phyloP scores from a whole-genome alignment of 1,284 basidiomycete genomes.

The Schizopora paradoxa region DNA sequence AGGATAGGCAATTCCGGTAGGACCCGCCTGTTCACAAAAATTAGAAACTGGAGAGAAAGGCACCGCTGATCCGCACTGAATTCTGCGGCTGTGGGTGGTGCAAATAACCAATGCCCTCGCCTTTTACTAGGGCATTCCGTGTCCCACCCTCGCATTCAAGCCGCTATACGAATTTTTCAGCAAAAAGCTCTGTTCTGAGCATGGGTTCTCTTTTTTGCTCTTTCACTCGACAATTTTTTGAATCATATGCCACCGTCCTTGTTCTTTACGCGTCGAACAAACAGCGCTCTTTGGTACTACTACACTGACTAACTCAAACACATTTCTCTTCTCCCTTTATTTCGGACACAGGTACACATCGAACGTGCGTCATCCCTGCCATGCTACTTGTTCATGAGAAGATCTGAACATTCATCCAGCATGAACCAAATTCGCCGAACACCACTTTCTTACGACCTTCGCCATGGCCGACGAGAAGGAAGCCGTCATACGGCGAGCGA shows the following conservation, averaged over 20 bases:
- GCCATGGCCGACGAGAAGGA: slow-evolving; percentile 9
- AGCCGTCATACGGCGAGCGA: slow-evolving; percentile 11
- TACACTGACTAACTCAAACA: no score
- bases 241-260: no score
- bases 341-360: no score
- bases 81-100: slow-evolving; percentile 44
- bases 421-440: no score
- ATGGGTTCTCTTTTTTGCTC: not conserved
- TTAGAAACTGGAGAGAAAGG: not conserved
- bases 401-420: no score
- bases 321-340: no score
- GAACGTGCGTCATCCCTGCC: no score
- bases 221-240: not conserved
- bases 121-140: slow-evolving; percentile 69
- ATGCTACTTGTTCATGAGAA: no score
- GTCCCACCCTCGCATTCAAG: slow-evolving; percentile 41
- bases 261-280: no score
- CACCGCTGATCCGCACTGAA: not conserved
- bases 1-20: no score
- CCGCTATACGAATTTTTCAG: slow-evolving; percentile 50
- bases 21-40: no score
- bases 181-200: slow-evolving; percentile 2
- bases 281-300: no score
- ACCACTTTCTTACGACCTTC: not conserved
- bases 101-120: slow-evolving; percentile 59